These are phyloP conservation scores for Punica granatum DNA, from an alignment of 345 rosid genomes.

Conservation along the genomic window DNA sequence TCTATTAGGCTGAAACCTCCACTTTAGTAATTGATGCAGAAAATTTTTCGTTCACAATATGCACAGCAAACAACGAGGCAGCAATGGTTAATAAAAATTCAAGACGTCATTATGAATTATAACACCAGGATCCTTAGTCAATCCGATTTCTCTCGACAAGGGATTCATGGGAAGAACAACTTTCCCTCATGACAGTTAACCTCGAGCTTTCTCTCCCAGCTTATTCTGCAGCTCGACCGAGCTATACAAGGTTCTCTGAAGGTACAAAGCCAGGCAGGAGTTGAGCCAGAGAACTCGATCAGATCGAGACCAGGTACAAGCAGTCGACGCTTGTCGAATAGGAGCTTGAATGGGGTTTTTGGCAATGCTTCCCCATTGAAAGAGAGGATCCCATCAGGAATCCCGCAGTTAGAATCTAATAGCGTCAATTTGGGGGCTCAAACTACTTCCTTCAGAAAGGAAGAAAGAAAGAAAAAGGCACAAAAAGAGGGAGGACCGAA, in stretches of 20 bases:
- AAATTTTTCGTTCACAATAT: no score
- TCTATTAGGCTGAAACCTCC: no score
- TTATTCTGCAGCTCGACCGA: conserved; percentile 46
- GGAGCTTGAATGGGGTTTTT: conserved; percentile 58
- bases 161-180: no score
- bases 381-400: conserved; percentile 40
- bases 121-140: no score
- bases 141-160: no score
- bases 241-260: no score
- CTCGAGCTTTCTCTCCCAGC: background rate
- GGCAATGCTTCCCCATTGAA: conserved; percentile 39
- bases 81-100: no score
- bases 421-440: conserved; percentile 35
- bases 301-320: conserved; percentile 58
- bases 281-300: conserved; percentile 40
- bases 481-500: conserved; percentile 36
- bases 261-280: conserved; percentile 36
- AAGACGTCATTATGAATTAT: no score
- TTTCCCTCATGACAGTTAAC: no score
- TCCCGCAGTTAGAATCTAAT: conserved; percentile 36
- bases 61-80: no score
- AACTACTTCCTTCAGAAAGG: conserved; percentile 42
- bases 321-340: conserved; percentile 38
- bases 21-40: no score
- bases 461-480: conserved; percentile 35